Evolutionary conservation across 1,284 basidiomycete species (phyloP), one percentile per base, ranked within the genome.

Genomic region (Irpex lacteus): DNA sequence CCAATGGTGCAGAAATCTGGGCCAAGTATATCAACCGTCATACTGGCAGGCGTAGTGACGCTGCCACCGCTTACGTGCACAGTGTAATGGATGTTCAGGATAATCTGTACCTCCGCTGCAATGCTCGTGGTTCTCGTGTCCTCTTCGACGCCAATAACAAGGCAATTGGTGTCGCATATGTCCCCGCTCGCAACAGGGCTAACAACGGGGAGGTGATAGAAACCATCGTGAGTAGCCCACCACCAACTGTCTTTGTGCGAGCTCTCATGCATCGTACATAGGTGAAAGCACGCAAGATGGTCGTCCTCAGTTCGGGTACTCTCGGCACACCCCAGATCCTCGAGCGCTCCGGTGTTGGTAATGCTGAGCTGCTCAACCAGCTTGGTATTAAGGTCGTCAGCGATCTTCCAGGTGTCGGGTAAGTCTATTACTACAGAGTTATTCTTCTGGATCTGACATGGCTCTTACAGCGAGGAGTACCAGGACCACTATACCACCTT

Each of bases 1-100:
- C 82, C n/a, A 84, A 90, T 67, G 87, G 79, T 18, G 82, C 88
- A 60, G 88, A 90, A 73, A 87, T 89, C 63, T 90, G 88, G 88
- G 87, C 88, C 53, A 90, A 91, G 72, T 91, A 90, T 71, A 87
- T 90, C 78, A 90, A 90, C 75, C 82, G 87, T 66, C 82, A 89
- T 68, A 90, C 88, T 32, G 88, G 88, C 62, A 80, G 89, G 65
- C 85, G 88, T 60, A 88, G 86, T 67, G 88, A 90, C 69, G 88
- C 88, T 58, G 87, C 88, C 4, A 89, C 87, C 59, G 86, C 85
- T 13, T 88, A 88, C 68, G 85, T 89, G n/a, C 87, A 89, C 80
- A 86, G 85, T 64, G 86, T 88, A 40, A 89, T 85, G 86, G 87
- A 88, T 68, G 75, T 82, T 19, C 87, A 89, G 75, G 79, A 71